phyloP scores from a whole-genome alignment of 2,329 filamentous ascomycete genomes.

The Trichoderma sp. region DNA sequence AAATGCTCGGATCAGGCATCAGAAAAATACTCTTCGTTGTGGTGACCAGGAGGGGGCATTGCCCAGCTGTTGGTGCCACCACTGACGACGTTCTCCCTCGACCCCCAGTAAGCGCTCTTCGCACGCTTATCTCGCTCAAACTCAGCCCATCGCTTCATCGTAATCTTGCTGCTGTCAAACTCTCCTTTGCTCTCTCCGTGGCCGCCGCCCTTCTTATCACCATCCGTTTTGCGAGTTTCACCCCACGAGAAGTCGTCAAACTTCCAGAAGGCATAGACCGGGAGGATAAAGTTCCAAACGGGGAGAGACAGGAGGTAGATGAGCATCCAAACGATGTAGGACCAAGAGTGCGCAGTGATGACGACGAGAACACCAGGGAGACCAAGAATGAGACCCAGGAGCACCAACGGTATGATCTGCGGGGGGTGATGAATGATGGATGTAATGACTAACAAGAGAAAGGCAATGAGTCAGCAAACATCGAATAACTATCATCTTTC shows the following conservation, averaged over 20 bases:
- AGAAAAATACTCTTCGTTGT: constrained; percentile 61
- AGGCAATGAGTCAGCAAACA: not conserved
- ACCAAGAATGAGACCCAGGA: constrained; percentile 89
- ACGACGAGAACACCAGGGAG: constrained; percentile 90
- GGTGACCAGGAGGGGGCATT: constrained; percentile 49
- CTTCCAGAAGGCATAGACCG: constrained; percentile 97
- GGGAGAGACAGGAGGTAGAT: constrained; percentile 93
- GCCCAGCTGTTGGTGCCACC: constrained; percentile 49
- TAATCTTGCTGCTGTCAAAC: constrained; percentile 98
- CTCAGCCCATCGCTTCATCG: constrained; percentile 98
- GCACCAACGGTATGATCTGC: constrained; percentile 87
- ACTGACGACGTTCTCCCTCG: constrained; percentile 54
- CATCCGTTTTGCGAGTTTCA: constrained; percentile 92
- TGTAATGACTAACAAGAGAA: constrained; percentile 66
- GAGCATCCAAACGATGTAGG: constrained; percentile 95
- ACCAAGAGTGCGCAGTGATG: constrained; percentile 87
- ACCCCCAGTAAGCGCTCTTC: constrained; percentile 56
- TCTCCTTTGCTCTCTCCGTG: constrained; percentile 90
- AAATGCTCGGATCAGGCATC: constrained; percentile 47
- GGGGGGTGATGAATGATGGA: constrained; percentile 78
- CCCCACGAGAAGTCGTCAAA: constrained; percentile 99
- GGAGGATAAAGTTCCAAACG: constrained; percentile 96
- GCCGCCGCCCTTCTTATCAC: constrained; percentile 83
- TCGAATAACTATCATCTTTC: not conserved
- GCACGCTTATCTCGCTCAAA: constrained; percentile 74